These are phyloP conservation scores for Adansonia gregorii DNA, from an alignment of 441 rosid genomes.

Conservation along the genomic window DNA sequence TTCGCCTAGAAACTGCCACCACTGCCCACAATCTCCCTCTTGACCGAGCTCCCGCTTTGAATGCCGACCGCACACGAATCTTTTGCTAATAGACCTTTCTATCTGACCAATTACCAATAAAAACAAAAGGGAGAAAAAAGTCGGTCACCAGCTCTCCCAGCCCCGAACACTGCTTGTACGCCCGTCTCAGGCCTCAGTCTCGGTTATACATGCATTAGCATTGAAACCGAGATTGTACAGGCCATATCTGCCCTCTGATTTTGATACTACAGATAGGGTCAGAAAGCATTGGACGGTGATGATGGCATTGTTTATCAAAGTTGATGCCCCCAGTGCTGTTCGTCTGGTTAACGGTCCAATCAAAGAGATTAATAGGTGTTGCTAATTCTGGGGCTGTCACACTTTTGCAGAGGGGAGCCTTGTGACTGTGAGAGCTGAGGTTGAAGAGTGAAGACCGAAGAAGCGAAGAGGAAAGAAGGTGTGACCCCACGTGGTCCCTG, in stretches of 20 bases:
- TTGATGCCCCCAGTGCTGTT: background rate
- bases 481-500: background rate
- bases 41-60: constrained; percentile 25
- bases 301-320: background rate
- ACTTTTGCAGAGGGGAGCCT: background rate
- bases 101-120: constrained; percentile 38
- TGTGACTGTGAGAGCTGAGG: background rate
- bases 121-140: constrained; percentile 5
- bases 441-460: background rate
- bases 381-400: constrained; percentile 26
- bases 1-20: constrained; percentile 19
- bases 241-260: constrained; percentile 1
- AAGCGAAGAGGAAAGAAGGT: background rate
- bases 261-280: background rate
- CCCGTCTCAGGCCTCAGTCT: background rate
- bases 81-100: constrained; percentile 41
- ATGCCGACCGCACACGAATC: constrained; percentile 35
- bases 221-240: background rate
- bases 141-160: background rate
- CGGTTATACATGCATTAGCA: background rate
- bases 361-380: constrained; percentile 21
- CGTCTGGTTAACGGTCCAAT: constrained; percentile 31
- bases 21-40: background rate
- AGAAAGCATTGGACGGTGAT: background rate
- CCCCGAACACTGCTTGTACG: background rate